These are phyloP conservation scores for Musa itinerans DNA, from an alignment of 176 grass and related monocot species.

Conservation along the genomic window DNA sequence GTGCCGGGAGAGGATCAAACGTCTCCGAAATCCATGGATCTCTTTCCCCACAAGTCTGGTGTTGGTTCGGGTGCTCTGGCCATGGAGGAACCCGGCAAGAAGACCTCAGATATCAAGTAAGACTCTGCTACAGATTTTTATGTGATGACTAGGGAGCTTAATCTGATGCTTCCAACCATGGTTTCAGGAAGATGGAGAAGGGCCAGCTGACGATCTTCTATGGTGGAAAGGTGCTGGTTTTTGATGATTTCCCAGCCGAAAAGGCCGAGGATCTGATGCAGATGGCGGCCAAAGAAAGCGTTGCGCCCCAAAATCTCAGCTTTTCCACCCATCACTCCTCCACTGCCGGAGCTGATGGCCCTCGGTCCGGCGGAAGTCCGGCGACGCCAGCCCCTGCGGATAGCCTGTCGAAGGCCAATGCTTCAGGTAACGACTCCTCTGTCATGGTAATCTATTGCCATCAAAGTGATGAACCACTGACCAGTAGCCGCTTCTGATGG, in stretches of 20 bases:
- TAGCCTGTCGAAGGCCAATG: not conserved
- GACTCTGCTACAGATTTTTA: not conserved
- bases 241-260: not conserved
- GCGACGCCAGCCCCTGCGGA: not conserved
- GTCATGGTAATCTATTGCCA: no score
- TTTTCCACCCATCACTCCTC: not conserved
- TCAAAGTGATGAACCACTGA: no score
- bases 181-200: not conserved
- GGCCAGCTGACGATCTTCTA: constrained; percentile 3
- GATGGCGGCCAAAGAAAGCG: not conserved
- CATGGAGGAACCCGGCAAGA: not conserved
- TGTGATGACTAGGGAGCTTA: not conserved
- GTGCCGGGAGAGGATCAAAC: no score
- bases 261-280: constrained; percentile 8
- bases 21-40: constrained; percentile 1
- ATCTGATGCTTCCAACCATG: not conserved
- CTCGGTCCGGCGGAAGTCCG: not conserved
- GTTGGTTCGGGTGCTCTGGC: not conserved
- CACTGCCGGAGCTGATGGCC: not conserved
- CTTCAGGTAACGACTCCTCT: not conserved
- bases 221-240: not conserved
- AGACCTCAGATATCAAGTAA: not conserved
- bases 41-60: not conserved
- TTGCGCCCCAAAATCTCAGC: not conserved
- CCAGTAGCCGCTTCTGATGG: not conserved